These are phyloP conservation scores for Trametes gibbosa DNA, from an alignment of 768 basidiomycete genomes.

Conservation along the genomic window DNA sequence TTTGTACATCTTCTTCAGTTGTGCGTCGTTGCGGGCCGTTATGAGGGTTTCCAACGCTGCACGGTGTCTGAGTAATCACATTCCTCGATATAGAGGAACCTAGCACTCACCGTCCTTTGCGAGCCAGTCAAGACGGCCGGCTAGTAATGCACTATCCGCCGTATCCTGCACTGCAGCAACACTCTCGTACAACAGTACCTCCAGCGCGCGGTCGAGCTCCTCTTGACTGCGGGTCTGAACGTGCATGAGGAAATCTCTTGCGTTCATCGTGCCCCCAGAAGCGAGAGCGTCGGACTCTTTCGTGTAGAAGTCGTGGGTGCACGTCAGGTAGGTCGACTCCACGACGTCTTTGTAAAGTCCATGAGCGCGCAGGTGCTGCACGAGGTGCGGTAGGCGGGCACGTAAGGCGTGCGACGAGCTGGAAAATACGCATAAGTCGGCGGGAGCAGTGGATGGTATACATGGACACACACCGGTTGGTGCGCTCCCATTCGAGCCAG, in stretches of 20 bases:
- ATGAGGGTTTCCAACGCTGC: slow-evolving; percentile 56
- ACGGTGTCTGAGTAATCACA: background rate
- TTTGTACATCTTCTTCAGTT: slow-evolving; percentile 53
- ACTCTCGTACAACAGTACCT: slow-evolving; percentile 48
- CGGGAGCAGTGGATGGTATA: background rate
- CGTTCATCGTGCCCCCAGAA: slow-evolving; percentile 37
- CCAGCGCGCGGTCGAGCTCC: slow-evolving; percentile 54
- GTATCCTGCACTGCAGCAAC: slow-evolving; percentile 50
- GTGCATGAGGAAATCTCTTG: slow-evolving; percentile 54
- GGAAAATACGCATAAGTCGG: background rate
- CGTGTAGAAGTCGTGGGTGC: slow-evolving; percentile 52
- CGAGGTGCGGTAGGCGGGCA: slow-evolving; percentile 44
- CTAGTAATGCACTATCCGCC: slow-evolving; percentile 53
- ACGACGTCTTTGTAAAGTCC: slow-evolving; percentile 54
- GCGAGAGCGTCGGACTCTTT: slow-evolving; percentile 45
- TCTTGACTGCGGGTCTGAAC: slow-evolving; percentile 46
- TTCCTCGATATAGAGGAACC: background rate
- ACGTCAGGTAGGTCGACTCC: slow-evolving; percentile 51
- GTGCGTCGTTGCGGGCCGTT: slow-evolving; percentile 41
- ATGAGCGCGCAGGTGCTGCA: slow-evolving; percentile 55
- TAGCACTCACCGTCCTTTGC: slow-evolving; percentile 36
- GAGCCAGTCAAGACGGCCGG: slow-evolving; percentile 42
- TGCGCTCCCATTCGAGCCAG: slow-evolving; percentile 59
- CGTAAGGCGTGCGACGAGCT: slow-evolving; percentile 42
- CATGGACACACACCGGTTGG: slow-evolving; percentile 32